These are phyloP conservation scores for Paxillus rubicundulus DNA, from an alignment of 768 basidiomycete species.

Conservation along the genomic window DNA sequence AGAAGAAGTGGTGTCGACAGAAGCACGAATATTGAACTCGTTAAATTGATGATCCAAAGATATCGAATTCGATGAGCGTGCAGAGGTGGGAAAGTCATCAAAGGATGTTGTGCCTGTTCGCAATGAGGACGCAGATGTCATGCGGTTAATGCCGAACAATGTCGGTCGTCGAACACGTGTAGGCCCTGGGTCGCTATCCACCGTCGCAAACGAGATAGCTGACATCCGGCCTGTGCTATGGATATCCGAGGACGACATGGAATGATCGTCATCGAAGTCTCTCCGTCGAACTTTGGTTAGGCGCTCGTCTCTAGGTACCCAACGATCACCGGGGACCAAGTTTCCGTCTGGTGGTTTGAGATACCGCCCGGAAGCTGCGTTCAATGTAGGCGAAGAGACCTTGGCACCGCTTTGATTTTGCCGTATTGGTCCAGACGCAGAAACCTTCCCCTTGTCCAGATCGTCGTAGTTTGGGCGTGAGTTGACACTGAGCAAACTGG, in stretches of 20 bases:
- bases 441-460: conserved; percentile 46
- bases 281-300: conserved; percentile 74
- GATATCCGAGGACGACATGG: conserved; percentile 86
- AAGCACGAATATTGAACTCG: conserved; percentile 72
- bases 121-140: conserved; percentile 73
- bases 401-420: conserved; percentile 47
- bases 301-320: conserved; percentile 52
- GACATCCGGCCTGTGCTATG: conserved; percentile 74
- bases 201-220: conserved; percentile 76
- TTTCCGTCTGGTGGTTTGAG: conserved; percentile 36
- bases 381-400: conserved; percentile 47
- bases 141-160: conserved; percentile 65
- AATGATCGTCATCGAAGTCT: conserved; percentile 88
- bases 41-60: conserved; percentile 74
- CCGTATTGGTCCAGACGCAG: conserved; percentile 63
- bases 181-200: conserved; percentile 86
- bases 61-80: conserved; percentile 77
- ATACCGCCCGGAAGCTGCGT: conserved; percentile 63
- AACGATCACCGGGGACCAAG: conserved; percentile 43
- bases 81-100: conserved; percentile 70
- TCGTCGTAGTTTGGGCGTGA: conserved; percentile 29
- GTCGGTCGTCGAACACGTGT: conserved; percentile 61
- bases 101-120: conserved; percentile 56
- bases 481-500: conserved; percentile 43
- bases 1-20: conserved; percentile 56